phyloP scores from a whole-genome alignment of 2,329 filamentous ascomycete genomes.

The Malbranchea zuffiana region DNA sequence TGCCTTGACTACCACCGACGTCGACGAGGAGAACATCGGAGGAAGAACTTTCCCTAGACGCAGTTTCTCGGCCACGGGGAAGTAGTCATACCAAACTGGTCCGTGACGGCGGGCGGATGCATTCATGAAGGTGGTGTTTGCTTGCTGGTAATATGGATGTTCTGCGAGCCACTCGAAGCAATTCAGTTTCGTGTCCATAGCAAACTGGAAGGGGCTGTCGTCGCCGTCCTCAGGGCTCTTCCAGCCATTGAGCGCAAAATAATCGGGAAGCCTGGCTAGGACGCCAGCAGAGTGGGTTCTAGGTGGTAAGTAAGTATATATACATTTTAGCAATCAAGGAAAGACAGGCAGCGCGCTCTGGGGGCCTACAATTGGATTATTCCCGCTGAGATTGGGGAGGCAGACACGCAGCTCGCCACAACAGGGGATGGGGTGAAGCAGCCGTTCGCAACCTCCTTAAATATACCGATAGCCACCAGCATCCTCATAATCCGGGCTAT shows the following conservation, averaged over 20 bases:
- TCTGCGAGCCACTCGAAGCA: slow-evolving; percentile 22
- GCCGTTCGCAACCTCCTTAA: slow-evolving; percentile 9
- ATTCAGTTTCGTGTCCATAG: slow-evolving; percentile 17
- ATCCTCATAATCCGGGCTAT: slow-evolving; percentile 17
- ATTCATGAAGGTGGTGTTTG: slow-evolving; percentile 24
- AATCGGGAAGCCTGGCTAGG: slow-evolving; percentile 20
- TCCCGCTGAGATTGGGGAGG: slow-evolving; percentile 8
- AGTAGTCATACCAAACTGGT: slow-evolving; percentile 16
- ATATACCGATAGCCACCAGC: slow-evolving; percentile 14
- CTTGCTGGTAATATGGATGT: slow-evolving; percentile 15
- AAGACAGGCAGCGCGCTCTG: too few species aligned
- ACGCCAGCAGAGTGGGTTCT: too few species aligned
- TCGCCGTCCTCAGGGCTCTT: slow-evolving; percentile 20
- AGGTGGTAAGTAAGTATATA: slow-evolving; percentile 13
- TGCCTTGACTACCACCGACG: slow-evolving; percentile 34
- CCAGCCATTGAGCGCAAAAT: slow-evolving; percentile 23
- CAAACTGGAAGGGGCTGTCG: slow-evolving; percentile 23
- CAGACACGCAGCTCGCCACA: slow-evolving; percentile 12
- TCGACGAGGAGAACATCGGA: slow-evolving; percentile 27
- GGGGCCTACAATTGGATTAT: slow-evolving; percentile 19
- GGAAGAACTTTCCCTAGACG: not conserved
- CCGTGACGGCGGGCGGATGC: not conserved
- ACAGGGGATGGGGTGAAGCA: slow-evolving; percentile 9
- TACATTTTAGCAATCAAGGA: slow-evolving; percentile 12
- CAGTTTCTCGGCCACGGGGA: slow-evolving; percentile 13